Evolutionary conservation across 192 early-diverging fungal species (phyloP).

Genomic region (Entomortierella lignicola): DNA sequence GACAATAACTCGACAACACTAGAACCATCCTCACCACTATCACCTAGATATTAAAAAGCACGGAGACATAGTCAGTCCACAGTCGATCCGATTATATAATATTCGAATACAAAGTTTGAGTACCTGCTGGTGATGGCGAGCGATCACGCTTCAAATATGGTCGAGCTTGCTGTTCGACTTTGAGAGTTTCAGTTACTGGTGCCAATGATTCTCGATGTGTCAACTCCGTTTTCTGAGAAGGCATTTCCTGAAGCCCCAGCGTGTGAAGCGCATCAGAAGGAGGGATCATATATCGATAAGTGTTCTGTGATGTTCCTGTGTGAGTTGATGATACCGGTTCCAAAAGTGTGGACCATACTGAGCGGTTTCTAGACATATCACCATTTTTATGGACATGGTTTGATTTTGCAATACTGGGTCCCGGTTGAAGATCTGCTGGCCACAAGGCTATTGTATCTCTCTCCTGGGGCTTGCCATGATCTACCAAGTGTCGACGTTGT

Average conservation of each 20-base stretch:
- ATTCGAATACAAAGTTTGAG: not conserved
- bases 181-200: not conserved
- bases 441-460: conserved; percentile 29
- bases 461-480: conserved; percentile 21
- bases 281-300: conserved; percentile 23
- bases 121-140: no score
- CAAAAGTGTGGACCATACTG: not conserved
- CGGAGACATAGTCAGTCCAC: no score
- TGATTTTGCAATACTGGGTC: not conserved
- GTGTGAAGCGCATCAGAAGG: not conserved
- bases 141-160: no score
- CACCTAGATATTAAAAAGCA: not conserved
- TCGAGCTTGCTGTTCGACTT: no score
- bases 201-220: not conserved
- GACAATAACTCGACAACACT: conserved; percentile 30
- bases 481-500: not conserved
- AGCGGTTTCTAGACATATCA: not conserved
- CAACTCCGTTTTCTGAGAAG: not conserved
- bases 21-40: not conserved
- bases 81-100: not conserved
- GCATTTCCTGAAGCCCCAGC: not conserved
- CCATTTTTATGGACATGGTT: not conserved
- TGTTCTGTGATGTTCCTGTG: not conserved
- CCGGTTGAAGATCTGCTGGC: not conserved
- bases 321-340: not conserved